phyloP scores from a whole-genome alignment of 2,329 filamentous ascomycete genomes.

The Orbilia quercus region DNA sequence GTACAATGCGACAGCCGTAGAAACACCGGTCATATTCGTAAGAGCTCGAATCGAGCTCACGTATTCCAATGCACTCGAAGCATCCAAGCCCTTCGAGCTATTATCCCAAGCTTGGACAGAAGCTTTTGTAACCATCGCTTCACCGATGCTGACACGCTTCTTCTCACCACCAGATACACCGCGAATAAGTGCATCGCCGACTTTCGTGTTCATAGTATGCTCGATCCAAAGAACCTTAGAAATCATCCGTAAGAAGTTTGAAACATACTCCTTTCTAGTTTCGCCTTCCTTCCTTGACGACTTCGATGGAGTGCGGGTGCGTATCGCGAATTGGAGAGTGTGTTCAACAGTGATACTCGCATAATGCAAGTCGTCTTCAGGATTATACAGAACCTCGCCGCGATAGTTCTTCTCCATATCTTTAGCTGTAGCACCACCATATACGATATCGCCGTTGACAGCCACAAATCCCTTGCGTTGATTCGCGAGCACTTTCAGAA shows the following conservation, averaged over 20 bases:
- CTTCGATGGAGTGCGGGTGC: slow-evolving; percentile 63
- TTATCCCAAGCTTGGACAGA: slow-evolving; percentile 82
- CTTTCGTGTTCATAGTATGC: slow-evolving; percentile 71
- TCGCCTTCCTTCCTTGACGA: slow-evolving; percentile 63
- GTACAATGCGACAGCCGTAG: slow-evolving; percentile 84
- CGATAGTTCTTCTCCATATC: slow-evolving; percentile 72
- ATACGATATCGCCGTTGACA: slow-evolving; percentile 64
- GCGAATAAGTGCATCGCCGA: slow-evolving; percentile 82
- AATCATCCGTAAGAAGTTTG: slow-evolving; percentile 64
- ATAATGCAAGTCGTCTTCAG: slow-evolving; percentile 70
- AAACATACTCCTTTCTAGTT: slow-evolving; percentile 63
- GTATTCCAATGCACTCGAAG: slow-evolving; percentile 68
- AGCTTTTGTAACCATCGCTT: slow-evolving; percentile 79
- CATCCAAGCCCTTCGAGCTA: slow-evolving; percentile 75
- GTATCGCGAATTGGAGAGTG: slow-evolving; percentile 63
- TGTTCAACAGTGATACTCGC: slow-evolving; percentile 67
- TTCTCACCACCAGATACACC: slow-evolving; percentile 83
- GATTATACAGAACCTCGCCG: slow-evolving; percentile 78
- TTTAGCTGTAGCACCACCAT: slow-evolving; percentile 69
- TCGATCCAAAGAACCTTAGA: slow-evolving; percentile 65
- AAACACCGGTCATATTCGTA: slow-evolving; percentile 84
- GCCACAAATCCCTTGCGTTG: slow-evolving; percentile 64
- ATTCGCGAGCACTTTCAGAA: slow-evolving; percentile 76
- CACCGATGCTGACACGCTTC: slow-evolving; percentile 83
- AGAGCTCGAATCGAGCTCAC: slow-evolving; percentile 64